Evolutionary conservation across 805 yeast species (phyloP).

Genomic region (Suhomyces kilbournensis): DNA sequence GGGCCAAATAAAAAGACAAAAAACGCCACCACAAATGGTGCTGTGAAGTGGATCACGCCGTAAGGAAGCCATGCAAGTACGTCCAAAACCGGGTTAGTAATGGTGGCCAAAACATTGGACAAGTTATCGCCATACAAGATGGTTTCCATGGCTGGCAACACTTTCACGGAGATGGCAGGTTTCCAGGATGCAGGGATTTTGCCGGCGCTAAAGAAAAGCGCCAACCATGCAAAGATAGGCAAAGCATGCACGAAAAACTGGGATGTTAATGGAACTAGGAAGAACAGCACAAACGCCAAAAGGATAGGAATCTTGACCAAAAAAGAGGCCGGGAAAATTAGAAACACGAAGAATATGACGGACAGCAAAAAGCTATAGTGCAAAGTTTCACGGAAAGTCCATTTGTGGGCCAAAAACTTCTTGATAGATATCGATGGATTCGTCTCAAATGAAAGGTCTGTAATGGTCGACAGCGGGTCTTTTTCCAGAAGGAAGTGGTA

Average conservation of each 20-base stretch:
- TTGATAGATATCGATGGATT: conserved; percentile 41
- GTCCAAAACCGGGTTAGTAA: conserved; percentile 63
- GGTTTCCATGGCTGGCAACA: conserved; percentile 88
- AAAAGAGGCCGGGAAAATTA: conserved; percentile 55
- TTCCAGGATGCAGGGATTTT: conserved; percentile 71
- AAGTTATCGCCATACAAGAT: conserved; percentile 88
- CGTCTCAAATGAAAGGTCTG: conserved; percentile 50
- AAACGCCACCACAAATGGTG: conserved; percentile 83
- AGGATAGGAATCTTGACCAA: conserved; percentile 37
- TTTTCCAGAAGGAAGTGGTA: conserved; percentile 54
- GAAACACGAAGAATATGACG: conserved; percentile 57
- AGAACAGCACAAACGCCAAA: conserved; percentile 43
- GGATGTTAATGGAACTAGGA: conserved; percentile 68
- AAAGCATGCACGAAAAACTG: conserved; percentile 82
- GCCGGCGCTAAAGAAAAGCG: conserved; percentile 73
- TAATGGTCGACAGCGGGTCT: conserved; percentile 46
- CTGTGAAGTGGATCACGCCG: conserved; percentile 85
- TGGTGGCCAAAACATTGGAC: conserved; percentile 75
- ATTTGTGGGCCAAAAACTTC: conserved; percentile 41
- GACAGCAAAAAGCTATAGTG: conserved; percentile 50
- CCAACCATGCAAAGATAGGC: conserved; percentile 84
- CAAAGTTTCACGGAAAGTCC: conserved; percentile 47
- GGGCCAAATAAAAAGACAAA: conserved; percentile 85
- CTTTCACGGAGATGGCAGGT: conserved; percentile 86
- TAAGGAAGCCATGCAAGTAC: conserved; percentile 95